Evolutionary conservation across 2,329 filamentous ascomycete genomes (phyloP).

Genomic region (Aspergillus sclerotialis): DNA sequence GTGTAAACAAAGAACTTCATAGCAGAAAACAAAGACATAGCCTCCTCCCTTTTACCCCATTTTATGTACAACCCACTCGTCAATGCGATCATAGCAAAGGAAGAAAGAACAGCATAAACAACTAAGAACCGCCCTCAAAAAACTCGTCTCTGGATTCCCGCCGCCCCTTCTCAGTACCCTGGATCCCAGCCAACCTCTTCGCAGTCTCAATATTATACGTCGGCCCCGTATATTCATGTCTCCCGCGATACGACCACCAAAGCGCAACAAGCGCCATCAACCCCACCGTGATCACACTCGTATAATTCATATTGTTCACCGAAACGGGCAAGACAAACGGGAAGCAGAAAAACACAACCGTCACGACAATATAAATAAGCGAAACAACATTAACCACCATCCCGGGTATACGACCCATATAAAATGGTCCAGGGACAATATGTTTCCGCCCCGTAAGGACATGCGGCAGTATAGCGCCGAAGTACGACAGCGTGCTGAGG

Average conservation of each 20-base stretch:
- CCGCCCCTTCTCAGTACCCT: too few relatives aligned
- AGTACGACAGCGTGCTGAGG: conserved; percentile 50
- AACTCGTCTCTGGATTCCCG: too few relatives aligned
- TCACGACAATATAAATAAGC: conserved; percentile 53
- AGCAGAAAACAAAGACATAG: too few relatives aligned
- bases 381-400: conserved; percentile 48
- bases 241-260: conserved; percentile 28
- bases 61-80: too few relatives aligned
- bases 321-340: conserved; percentile 42
- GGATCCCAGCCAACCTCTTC: conserved; percentile 48
- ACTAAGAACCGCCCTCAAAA: too few relatives aligned
- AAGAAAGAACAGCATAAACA: too few relatives aligned
- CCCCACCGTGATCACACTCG: conserved; percentile 32
- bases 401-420: conserved; percentile 43
- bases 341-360: conserved; percentile 59
- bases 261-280: conserved; percentile 24
- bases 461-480: conserved; percentile 57
- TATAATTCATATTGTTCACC: conserved; percentile 49
- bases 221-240: conserved; percentile 26
- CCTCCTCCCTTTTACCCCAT: too few relatives aligned
- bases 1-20: too few relatives aligned
- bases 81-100: too few relatives aligned
- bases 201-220: conserved; percentile 45
- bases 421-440: conserved; percentile 53
- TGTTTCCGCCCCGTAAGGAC: conserved; percentile 40